Evolutionary conservation across 768 basidiomycete genomes (phyloP).

Genomic region (Auriculariales sp.): DNA sequence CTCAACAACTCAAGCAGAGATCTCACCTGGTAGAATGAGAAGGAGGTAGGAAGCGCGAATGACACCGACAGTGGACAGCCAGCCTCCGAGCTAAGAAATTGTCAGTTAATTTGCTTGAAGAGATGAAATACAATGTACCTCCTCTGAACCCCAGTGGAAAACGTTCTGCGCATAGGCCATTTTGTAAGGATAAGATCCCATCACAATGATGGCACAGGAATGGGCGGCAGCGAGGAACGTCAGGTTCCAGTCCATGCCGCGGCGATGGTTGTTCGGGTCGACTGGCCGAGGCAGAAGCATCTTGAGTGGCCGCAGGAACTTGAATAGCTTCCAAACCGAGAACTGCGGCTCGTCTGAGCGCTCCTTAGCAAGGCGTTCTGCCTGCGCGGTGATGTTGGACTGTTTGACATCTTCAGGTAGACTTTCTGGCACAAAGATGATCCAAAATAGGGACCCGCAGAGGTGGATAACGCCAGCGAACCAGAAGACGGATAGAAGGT

Average conservation of each 20-base stretch:
- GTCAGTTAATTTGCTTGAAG: background rate
- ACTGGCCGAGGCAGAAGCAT: conserved; percentile 37
- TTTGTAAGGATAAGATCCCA: conserved; percentile 33
- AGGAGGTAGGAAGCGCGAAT: conserved; percentile 41
- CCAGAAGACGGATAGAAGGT: conserved; percentile 58
- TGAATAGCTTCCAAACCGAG: conserved; percentile 31
- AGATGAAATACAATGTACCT: conserved; percentile 18
- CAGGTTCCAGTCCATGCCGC: conserved; percentile 52
- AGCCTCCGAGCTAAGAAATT: conserved; percentile 51
- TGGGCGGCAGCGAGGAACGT: conserved; percentile 38
- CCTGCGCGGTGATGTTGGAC: conserved; percentile 9
- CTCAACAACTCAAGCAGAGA: background rate
- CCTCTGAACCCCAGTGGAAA: conserved; percentile 57
- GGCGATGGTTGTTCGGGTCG: conserved; percentile 23
- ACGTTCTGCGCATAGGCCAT: conserved; percentile 49
- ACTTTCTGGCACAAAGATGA: conserved; percentile 66
- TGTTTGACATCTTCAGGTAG: conserved; percentile 24
- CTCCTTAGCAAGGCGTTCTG: conserved; percentile 1
- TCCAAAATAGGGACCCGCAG: conserved; percentile 32
- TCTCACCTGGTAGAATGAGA: conserved; percentile 46
- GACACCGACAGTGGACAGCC: conserved; percentile 38
- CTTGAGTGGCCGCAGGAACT: conserved; percentile 58
- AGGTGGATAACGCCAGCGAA: conserved; percentile 35
- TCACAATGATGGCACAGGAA: conserved; percentile 26
- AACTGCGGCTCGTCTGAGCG: conserved; percentile 12